Base-by-base conservation (phyloP, 192 early-diverging fungal species). In the Rhizoclosmatium sp. region DNA sequence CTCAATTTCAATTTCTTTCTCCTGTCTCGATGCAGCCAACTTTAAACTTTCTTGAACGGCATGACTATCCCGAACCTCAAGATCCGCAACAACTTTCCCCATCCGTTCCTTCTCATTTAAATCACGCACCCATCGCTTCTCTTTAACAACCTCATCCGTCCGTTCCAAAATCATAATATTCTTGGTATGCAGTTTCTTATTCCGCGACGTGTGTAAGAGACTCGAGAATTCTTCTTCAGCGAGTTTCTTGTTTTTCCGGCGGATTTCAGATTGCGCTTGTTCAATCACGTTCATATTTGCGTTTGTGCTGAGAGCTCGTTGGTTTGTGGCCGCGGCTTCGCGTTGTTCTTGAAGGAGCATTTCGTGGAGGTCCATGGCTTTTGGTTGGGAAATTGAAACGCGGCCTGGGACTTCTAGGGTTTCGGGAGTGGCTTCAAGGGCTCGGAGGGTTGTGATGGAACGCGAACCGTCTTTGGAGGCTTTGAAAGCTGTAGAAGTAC, bases 41-140 rank as follows among this genome's bases (percentile, higher is more conserved):
- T 75, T 75, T n/a, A 62, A 59, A 14, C 56, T 19, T 44, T 60
- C 72, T 10, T 62, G 42, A 19, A 75, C 72, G 40, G 42, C 42
- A 45, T 75, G 72, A 14, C 21, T 42, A n/a, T 46, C 59, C 60
- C 44, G 10, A 10, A 42, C 45, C 23, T 75, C 72, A 54, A 75
- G 40, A 9, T 75, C 19, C 62, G 72, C 72, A 1, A 75, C 61
- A 9, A 16, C 5, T 75, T 64, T 60, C 46, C 72, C 72, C 39
- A 75, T 62, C 44, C 72, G 59, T 59, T 62, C 59, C 61, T 64
- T 75, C 42, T 75, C 72, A 9, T 59, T 48, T 39, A 75, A 64
- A 64, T 75, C 72, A 3, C 72, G 66, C 16, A 60, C 42, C 72
- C 72, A 75, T 21, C 44, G 7, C 39, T 75, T 75, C 61, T 75